phyloP scores from a whole-genome alignment of 257 asterid species.

The Solanum dulcamara region DNA sequence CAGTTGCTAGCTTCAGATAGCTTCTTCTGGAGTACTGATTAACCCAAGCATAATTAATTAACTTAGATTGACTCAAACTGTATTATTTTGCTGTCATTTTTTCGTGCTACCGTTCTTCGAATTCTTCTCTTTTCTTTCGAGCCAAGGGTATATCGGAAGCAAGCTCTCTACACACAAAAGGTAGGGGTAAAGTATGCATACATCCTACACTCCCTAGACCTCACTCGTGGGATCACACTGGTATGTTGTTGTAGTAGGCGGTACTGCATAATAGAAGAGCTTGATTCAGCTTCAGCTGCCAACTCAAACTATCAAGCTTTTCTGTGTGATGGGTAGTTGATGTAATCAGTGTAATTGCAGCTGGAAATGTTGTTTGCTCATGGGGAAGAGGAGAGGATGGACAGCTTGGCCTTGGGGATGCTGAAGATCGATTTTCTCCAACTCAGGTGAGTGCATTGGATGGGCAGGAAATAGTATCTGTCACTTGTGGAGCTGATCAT shows the following conservation, averaged over 20 bases:
- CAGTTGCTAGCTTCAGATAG: not conserved
- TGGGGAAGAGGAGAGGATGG: constrained; percentile 99
- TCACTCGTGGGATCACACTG: not conserved
- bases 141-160: not conserved
- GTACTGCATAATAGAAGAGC: not conserved
- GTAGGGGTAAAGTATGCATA: not conserved
- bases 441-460: constrained; percentile 79
- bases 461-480: constrained; percentile 61
- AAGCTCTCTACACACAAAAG: not conserved
- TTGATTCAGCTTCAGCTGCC: not conserved
- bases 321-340: not conserved
- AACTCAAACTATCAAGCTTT: not conserved
- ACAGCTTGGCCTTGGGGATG: constrained; percentile 94
- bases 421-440: constrained; percentile 80
- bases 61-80: not conserved
- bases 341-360: constrained; percentile 25
- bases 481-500: constrained; percentile 93
- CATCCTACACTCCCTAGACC: not conserved
- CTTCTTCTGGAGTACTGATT: not conserved
- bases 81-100: not conserved
- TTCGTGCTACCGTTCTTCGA: not conserved
- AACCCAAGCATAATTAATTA: not conserved
- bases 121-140: not conserved
- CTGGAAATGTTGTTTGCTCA: constrained; percentile 80
- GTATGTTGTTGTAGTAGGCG: not conserved